Base-by-base conservation (phyloP, 1,284 basidiomycete genomes). In the Takashimella koratensis region DNA sequence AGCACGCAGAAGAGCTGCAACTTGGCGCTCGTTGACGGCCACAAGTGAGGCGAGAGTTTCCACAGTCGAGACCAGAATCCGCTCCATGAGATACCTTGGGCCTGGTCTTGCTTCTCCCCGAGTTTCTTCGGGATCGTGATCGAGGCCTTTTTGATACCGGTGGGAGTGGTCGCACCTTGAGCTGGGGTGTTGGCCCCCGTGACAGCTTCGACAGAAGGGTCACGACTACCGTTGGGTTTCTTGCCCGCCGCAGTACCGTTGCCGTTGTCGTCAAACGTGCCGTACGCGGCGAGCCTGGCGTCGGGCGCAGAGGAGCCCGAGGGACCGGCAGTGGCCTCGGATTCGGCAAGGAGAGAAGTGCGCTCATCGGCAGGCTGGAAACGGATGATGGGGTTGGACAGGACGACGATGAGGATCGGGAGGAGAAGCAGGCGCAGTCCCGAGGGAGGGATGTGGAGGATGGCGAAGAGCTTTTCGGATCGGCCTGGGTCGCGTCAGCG, bases 81-180 rank as follows among this genome's bases (percentile, higher is more conserved):
- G 16, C 55, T 58, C 61, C 65, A 68, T 3, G 62, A 55, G 19
- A 57, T 43, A 13, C 56, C 58, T 40, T 56, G 56, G 24, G 59
- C 57, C 24, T 70, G 66, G 1, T 66, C 64, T 48, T 67, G 58
- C 45, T 64, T 64, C 45, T 59, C 57, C 2, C 72, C 72, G 12
- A 74, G 62, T 36, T 64, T 62, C 58, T 71, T 73, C 25, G 64
- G 66, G 26, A 74, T 71, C 23, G 50, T 58, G 51, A 68, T 62
- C 51, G 59, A 56, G 23, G 43, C 51, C 40, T 51, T 56, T 10
- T 45, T 43, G 47, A 46, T 49, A 42, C 40, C 47, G 24, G 45
- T 25, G 8, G 50, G 51, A 19, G 47, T 24, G 27, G 44, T 42
- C 36, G 45, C 21, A 26, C 51, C 48, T 4, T 22, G 22, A 21